Percentiles rank a stretch among this genome's conserved stretches.
phyloP scores from a whole-genome alignment of 2,329 filamentous ascomycete genomes.

The Endothia cerciana region DNA sequence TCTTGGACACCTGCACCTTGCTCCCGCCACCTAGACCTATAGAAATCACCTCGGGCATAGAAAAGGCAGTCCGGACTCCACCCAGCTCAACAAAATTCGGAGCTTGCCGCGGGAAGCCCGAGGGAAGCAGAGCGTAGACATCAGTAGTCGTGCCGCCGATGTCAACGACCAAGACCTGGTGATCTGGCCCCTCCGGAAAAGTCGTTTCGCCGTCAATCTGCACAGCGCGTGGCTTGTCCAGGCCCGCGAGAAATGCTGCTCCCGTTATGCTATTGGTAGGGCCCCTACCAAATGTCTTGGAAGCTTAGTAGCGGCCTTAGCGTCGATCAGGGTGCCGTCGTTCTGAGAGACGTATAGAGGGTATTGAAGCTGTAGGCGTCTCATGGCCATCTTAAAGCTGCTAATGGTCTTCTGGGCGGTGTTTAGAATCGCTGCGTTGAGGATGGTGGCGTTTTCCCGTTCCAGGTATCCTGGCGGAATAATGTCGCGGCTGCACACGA shows the following conservation, averaged over 20 bases:
- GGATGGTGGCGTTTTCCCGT: slow-evolving; percentile 66
- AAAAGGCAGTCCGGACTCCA: slow-evolving; percentile 66
- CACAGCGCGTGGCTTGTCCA: slow-evolving; percentile 40
- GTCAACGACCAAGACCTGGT: slow-evolving; percentile 54
- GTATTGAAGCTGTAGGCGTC: slow-evolving; percentile 52
- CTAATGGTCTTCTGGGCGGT: slow-evolving; percentile 62
- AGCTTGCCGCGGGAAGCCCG: slow-evolving; percentile 66
- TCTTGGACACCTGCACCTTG: slow-evolving; percentile 39
- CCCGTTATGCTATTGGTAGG: slow-evolving; percentile 68
- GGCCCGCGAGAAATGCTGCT: slow-evolving; percentile 59
- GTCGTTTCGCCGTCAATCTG: slow-evolving; percentile 43
- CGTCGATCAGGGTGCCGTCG: slow-evolving; percentile 63
- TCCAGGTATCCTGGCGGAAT: slow-evolving; percentile 61
- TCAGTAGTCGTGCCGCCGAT: slow-evolving; percentile 71
- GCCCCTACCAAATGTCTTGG: slow-evolving; percentile 66
- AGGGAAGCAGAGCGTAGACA: slow-evolving; percentile 62
- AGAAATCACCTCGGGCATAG: slow-evolving; percentile 60
- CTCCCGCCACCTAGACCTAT: slow-evolving; percentile 59
- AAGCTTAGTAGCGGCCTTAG: slow-evolving; percentile 54
- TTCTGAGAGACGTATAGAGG: slow-evolving; percentile 67
- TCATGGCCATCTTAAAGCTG: slow-evolving; percentile 58
- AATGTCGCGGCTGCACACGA: slow-evolving; percentile 56
- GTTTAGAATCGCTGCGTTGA: slow-evolving; percentile 64
- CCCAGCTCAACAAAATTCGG: slow-evolving; percentile 65
- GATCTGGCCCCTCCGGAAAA: neutral